A percentile compares a stretch with the other conserved stretches of the same genome.
Evolutionary conservation across 371 early-diverging fungal genomes (phyloP).

Genomic region (Mucor sp.): DNA sequence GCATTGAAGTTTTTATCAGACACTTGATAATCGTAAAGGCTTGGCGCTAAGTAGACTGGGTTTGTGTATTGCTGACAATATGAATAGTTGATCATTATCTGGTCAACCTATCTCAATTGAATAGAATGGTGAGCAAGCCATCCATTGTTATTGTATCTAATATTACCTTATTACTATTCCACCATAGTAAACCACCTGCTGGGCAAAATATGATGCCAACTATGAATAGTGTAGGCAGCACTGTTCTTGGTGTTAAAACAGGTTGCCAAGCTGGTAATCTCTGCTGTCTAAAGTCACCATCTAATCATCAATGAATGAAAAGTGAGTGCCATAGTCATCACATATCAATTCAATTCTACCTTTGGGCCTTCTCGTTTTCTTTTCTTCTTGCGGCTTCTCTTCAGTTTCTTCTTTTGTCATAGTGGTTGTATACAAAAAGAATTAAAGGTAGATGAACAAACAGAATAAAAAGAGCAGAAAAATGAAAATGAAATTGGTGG

Average conservation of each 20-base stretch:
- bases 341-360: constrained; percentile 9
- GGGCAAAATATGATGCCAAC: constrained; percentile 93
- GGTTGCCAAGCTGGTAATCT: constrained; percentile 98
- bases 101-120: constrained; percentile 55
- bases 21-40: constrained; percentile 25
- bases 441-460: neutral
- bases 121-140: neutral
- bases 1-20: constrained; percentile 12
- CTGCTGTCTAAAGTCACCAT: constrained; percentile 97
- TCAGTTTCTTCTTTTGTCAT: constrained; percentile 7
- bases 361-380: constrained; percentile 31
- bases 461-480: neutral
- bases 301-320: constrained; percentile 28
- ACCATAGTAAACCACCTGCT: constrained; percentile 80
- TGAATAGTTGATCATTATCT: constrained; percentile 92
- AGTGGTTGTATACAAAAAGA: neutral
- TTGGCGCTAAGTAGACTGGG: constrained; percentile 34
- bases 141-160: neutral
- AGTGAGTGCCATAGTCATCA: neutral
- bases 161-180: constrained; percentile 70
- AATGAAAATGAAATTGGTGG: neutral
- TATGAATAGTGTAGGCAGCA: constrained; percentile 88
- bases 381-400: constrained; percentile 10
- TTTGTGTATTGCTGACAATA: constrained; percentile 59
- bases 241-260: constrained; percentile 92